These are phyloP conservation scores for Martiniozyma asiatica DNA, from an alignment of 1,139 yeast genomes.

Conservation along the genomic window DNA sequence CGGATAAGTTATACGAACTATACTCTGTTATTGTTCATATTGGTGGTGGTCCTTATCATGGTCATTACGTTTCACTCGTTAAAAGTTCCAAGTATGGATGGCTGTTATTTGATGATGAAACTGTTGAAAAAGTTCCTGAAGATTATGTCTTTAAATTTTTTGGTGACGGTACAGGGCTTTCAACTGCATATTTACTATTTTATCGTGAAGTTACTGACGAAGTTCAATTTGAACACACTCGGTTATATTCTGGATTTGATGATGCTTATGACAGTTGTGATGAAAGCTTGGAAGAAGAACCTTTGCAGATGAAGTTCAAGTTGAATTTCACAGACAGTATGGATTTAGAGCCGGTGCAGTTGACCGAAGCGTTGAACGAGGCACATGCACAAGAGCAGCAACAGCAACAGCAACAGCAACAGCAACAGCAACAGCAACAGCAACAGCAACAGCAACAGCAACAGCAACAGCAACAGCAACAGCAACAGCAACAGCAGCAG, in stretches of 20 bases:
- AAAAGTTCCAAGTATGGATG: conserved; percentile 74
- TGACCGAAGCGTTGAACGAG: too few species aligned
- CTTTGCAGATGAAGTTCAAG: too few species aligned
- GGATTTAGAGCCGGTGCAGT: too few species aligned
- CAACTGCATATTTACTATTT: conserved; percentile 83
- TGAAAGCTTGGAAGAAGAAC: too few species aligned
- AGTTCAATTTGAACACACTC: conserved; percentile 13
- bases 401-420: neutral
- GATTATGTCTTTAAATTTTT: conserved; percentile 73
- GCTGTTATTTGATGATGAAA: conserved; percentile 90
- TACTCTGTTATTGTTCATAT: conserved; percentile 84
- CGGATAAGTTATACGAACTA: conserved; percentile 59
- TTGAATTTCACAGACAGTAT: too few species aligned
- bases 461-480: neutral
- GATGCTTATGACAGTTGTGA: conserved; percentile 16
- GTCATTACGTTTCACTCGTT: conserved; percentile 83
- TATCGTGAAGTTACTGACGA: conserved; percentile 38
- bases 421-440: conserved; percentile 1
- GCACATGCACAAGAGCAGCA: too few species aligned
- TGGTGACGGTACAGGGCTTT: conserved; percentile 82
- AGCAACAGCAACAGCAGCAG: neutral
- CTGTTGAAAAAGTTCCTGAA: conserved; percentile 82
- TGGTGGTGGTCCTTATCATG: conserved; percentile 97
- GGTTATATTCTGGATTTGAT: conserved; percentile 20
- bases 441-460: neutral